Base-by-base conservation (phyloP, 2,329 filamentous ascomycete genomes). In the Colletotrichum paranaense region DNA sequence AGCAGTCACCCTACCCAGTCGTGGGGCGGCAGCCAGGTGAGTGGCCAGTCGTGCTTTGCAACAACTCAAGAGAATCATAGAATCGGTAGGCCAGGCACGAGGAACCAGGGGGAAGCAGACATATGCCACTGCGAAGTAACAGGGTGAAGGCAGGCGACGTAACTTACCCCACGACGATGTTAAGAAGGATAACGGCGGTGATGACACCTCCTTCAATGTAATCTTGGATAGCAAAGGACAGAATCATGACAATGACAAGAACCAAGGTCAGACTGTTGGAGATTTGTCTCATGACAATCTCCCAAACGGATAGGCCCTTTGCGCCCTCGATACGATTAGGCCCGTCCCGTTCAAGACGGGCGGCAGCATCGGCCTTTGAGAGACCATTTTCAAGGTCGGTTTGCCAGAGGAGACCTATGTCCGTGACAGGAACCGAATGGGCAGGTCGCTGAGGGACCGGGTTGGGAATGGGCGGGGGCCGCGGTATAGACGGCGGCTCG, bases 211-310 rank as follows among this genome's bases (percentile, higher is more conserved):
- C 90, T 84, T 92, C 90, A 79, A 91, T 87, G 78, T 87, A 92
- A 80, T 92, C 91, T 77, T 86, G 79, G 76, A 92, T 93, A 80
- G 87, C 89, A 83, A 92, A 93, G 62, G 89, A 91, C 72, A 91
- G 84, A 72, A 90, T 91, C 90, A 94, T 94, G 78, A 93, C 93
- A 78, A 94, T 90, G 76, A 95, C 86, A 77, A 95, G 90, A 75
- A 94, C 91, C 80, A 93, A 87, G 76, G 92, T 94, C 83, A 94
- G 86, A 84, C 92, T 93, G 85, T 94, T 94, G 76, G 92, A 93
- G 77, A 94, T 89, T 85, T 94, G 92, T 80, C 92, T 92, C 84
- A 94, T 83, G 84, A 94, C 88, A 85, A 94, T 93, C 84, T 92
- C 90, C 90, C 92, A 93, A 83, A 92, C 79, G 82, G 92, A 94